Percentiles rank a stretch among this genome's conserved stretches.
Evolutionary conservation across 2,329 filamentous ascomycete species (phyloP).

Genomic region (Alternaria conjuncta): DNA sequence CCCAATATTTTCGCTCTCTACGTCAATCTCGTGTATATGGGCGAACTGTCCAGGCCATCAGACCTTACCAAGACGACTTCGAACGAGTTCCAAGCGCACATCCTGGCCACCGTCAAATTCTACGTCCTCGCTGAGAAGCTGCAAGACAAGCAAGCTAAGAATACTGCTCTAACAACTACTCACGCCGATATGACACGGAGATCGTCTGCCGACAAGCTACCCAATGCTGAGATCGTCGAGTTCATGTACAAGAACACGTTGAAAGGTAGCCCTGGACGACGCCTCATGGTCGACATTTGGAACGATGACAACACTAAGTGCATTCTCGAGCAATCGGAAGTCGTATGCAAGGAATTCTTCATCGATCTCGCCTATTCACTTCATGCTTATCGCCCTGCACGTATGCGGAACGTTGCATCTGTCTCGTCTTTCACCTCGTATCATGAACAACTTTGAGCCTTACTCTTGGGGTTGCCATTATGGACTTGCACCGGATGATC

Average conservation of each 20-base stretch:
- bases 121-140: not conserved
- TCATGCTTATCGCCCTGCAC: too few relatives aligned
- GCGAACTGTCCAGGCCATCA: too few relatives aligned
- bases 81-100: not conserved
- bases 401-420: too few relatives aligned
- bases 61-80: too few relatives aligned
- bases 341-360: not conserved
- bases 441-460: too few relatives aligned
- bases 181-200: too few relatives aligned
- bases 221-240: not conserved
- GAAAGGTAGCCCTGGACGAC: not conserved
- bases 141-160: not conserved
- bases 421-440: too few relatives aligned
- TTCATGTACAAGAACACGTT: not conserved
- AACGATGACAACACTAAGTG: accelerated
- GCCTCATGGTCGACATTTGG: not conserved
- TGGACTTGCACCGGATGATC: too few relatives aligned
- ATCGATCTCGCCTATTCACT: not conserved
- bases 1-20: not conserved
- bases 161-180: too few relatives aligned
- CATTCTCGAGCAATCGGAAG: accelerated
- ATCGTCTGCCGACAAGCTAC: too few relatives aligned
- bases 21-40: not conserved
- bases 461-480: too few relatives aligned
- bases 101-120: not conserved